Conservation (phyloP, 805 yeast genomes). For the Pichia phayaonensis region DNA sequence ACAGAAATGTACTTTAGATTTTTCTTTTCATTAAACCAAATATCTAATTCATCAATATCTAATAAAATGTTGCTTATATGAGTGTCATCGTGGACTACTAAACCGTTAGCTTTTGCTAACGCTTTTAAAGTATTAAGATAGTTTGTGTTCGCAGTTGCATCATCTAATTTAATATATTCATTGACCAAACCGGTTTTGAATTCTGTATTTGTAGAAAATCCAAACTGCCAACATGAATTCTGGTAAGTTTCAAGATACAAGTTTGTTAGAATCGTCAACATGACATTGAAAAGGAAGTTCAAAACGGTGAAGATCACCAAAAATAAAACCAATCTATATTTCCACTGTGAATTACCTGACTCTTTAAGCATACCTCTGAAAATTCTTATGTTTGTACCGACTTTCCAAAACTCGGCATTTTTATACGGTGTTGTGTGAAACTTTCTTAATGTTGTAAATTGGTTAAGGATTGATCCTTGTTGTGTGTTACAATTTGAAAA, state of each 20-base stretch:
- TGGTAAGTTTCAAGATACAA: slow-evolving; percentile 25
- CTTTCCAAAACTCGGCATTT: slow-evolving; percentile 28
- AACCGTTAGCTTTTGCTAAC: slow-evolving; percentile 25
- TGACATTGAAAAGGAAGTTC: slow-evolving; percentile 28
- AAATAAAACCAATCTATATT: slow-evolving; percentile 37
- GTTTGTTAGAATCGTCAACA: slow-evolving; percentile 28
- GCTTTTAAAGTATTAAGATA: slow-evolving; percentile 26
- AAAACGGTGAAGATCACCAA: slow-evolving; percentile 36
- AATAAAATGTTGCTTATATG: slow-evolving; percentile 16
- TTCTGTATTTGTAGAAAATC: slow-evolving; percentile 23
- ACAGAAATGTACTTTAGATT: slow-evolving; percentile 27
- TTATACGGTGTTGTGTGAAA: slow-evolving; percentile 2
- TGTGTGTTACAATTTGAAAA: neutral
- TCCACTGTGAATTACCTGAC: slow-evolving; percentile 35
- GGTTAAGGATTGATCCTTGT: neutral
- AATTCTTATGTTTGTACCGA: slow-evolving; percentile 23
- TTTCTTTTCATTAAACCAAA: slow-evolving; percentile 24
- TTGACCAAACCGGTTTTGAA: slow-evolving; percentile 32
- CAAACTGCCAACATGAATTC: slow-evolving; percentile 22
- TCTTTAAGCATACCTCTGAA: slow-evolving; percentile 22
- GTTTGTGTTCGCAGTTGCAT: slow-evolving; percentile 27
- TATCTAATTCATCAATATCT: slow-evolving; percentile 17
- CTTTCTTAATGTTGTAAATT: neutral
- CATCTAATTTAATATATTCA: slow-evolving; percentile 30
- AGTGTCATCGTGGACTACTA: slow-evolving; percentile 13